Conservation (phyloP, 129 eudicot genomes). For the Ambrosia trifida region DNA sequence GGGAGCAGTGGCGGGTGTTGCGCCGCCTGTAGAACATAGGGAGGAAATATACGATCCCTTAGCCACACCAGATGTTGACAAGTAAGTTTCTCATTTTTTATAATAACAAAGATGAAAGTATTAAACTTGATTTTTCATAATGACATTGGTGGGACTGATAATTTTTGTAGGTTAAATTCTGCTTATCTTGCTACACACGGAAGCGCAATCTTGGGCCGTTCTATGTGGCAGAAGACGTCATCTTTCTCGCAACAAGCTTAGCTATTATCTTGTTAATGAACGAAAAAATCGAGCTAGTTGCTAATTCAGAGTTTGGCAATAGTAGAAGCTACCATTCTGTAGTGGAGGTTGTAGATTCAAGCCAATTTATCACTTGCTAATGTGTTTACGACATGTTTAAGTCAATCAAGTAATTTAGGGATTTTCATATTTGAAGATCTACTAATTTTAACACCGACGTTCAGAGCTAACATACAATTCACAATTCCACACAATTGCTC, state of each 20-base stretch:
- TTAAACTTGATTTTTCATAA: neutral
- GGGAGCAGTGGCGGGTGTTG: conserved; percentile 55
- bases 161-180: conserved; percentile 67
- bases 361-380: neutral
- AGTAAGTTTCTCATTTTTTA: conserved; percentile 39
- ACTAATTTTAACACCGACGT: too few relatives aligned
- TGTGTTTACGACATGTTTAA: neutral
- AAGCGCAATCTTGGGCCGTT: conserved; percentile 85
- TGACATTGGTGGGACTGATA: neutral
- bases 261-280: neutral
- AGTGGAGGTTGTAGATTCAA: neutral
- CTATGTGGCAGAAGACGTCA: conserved; percentile 85
- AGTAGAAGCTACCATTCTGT: conserved; percentile 15
- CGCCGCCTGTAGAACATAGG: conserved; percentile 63
- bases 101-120: neutral
- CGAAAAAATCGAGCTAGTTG: conserved; percentile 14
- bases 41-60: conserved; percentile 82
- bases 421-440: neutral
- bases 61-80: conserved; percentile 90
- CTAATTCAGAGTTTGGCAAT: conserved; percentile 14
- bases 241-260: conserved; percentile 41
- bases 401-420: neutral
- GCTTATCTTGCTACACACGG: conserved; percentile 85
- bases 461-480: too few relatives aligned
- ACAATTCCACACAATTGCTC: too few relatives aligned